Conservation (phyloP, 2,329 filamentous ascomycete species). For the Colletotrichum tofieldiae region DNA sequence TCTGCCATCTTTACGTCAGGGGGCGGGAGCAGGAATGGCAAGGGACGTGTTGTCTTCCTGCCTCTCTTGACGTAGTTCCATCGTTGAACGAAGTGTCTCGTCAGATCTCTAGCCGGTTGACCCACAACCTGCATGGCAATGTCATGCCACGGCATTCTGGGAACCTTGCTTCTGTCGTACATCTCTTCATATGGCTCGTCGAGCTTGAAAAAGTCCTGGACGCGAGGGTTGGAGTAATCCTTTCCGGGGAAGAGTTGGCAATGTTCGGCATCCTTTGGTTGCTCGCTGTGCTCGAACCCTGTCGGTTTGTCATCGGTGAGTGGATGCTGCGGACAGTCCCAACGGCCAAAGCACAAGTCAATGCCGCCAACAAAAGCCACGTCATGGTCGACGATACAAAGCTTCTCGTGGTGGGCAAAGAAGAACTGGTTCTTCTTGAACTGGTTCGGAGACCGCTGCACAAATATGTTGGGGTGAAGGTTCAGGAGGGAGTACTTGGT, state of each 20-base stretch:
- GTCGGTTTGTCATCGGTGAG: constrained; percentile 95
- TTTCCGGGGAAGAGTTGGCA: constrained; percentile 98
- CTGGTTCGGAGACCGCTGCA: constrained; percentile 96
- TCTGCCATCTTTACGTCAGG: constrained; percentile 92
- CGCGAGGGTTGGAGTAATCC: constrained; percentile 96
- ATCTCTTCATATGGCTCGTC: constrained; percentile 98
- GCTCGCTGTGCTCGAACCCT: constrained; percentile 86
- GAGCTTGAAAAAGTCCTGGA: constrained; percentile 94
- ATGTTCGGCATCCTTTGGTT: constrained; percentile 90
- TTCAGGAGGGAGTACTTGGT: constrained; percentile 97
- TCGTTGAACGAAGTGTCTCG: constrained; percentile 95
- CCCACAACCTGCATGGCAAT: constrained; percentile 98
- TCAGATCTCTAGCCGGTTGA: constrained; percentile 93
- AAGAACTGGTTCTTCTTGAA: constrained; percentile 99
- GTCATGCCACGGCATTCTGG: constrained; percentile 99
- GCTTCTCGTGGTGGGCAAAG: constrained; percentile 98
- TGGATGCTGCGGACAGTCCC: constrained; percentile 95
- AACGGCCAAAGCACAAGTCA: constrained; percentile 96
- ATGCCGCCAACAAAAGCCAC: constrained; percentile 96
- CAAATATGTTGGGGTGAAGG: constrained; percentile 95
- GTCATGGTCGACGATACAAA: constrained; percentile 97
- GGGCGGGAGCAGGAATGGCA: constrained; percentile 92
- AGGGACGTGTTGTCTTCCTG: constrained; percentile 92
- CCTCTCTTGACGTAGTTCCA: constrained; percentile 98
- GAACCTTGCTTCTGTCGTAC: constrained; percentile 92